These are phyloP conservation scores for Solanum chaucha DNA, from an alignment of 257 asterid species.

Conservation along the genomic window DNA sequence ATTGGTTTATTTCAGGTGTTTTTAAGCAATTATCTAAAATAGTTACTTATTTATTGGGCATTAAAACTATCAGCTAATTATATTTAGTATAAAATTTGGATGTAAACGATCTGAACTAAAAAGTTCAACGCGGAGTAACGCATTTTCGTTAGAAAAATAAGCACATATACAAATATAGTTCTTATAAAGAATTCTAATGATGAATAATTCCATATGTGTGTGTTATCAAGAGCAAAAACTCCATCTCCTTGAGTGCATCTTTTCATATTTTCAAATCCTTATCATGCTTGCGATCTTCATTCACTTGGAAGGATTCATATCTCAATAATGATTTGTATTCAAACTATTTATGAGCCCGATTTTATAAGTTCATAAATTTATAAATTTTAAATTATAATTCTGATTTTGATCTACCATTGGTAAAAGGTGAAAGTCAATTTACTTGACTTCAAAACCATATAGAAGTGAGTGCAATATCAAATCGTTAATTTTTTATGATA, in stretches of 20 bases:
- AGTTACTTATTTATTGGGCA: neutral
- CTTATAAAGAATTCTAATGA: neutral
- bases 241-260: neutral
- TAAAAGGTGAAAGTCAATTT: neutral
- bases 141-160: neutral
- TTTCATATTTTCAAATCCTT: neutral
- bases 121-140: neutral
- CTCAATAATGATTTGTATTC: neutral
- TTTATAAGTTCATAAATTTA: neutral
- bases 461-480: neutral
- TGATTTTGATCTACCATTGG: neutral
- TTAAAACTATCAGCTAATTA: neutral
- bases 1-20: neutral
- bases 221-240: neutral
- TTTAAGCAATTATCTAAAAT: neutral
- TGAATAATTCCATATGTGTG: neutral
- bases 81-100: neutral
- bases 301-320: neutral
- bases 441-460: neutral
- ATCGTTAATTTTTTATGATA: neutral
- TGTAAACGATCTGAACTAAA: neutral
- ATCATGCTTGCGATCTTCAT: neutral
- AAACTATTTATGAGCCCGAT: neutral
- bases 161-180: neutral
- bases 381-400: no score